Evolutionary conservation across 176 grass and related monocot genomes (phyloP).

Genomic region (Zea mays): DNA sequence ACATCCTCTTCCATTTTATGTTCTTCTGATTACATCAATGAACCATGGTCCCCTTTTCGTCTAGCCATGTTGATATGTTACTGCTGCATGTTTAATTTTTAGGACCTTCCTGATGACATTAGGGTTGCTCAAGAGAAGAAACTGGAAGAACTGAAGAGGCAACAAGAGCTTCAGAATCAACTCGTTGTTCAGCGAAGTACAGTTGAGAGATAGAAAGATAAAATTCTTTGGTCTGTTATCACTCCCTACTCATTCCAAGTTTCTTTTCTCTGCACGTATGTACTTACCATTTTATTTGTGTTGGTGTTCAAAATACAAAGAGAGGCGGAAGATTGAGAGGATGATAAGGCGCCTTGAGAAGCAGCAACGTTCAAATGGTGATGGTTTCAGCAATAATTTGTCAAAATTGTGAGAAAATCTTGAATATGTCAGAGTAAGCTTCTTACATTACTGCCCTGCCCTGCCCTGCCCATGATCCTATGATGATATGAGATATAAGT

Average conservation of each 20-base stretch:
- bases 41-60: slow-evolving; percentile 1
- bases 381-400: slow-evolving; percentile 68
- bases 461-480: background rate
- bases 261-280: slow-evolving; percentile 10
- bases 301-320: slow-evolving; percentile 53
- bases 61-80: slow-evolving; percentile 1
- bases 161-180: slow-evolving; percentile 79
- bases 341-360: slow-evolving; percentile 96
- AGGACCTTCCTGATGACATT: slow-evolving; percentile 87
- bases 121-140: slow-evolving; percentile 88
- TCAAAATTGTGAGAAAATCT: slow-evolving; percentile 82
- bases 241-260: slow-evolving; percentile 11
- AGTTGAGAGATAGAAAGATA: slow-evolving; percentile 91
- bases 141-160: slow-evolving; percentile 88
- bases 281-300: slow-evolving; percentile 28
- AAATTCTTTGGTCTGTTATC: slow-evolving; percentile 77
- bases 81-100: slow-evolving; percentile 34
- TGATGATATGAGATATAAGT: slow-evolving; percentile 1
- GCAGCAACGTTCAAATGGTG: slow-evolving; percentile 69
- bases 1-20: background rate
- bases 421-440: slow-evolving; percentile 89
- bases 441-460: background rate
- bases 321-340: slow-evolving; percentile 96
- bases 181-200: slow-evolving; percentile 65
- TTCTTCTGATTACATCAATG: background rate